These are phyloP conservation scores for Colletotrichum chlorophyti DNA, from an alignment of 2,329 filamentous ascomycete genomes.

Conservation along the genomic window DNA sequence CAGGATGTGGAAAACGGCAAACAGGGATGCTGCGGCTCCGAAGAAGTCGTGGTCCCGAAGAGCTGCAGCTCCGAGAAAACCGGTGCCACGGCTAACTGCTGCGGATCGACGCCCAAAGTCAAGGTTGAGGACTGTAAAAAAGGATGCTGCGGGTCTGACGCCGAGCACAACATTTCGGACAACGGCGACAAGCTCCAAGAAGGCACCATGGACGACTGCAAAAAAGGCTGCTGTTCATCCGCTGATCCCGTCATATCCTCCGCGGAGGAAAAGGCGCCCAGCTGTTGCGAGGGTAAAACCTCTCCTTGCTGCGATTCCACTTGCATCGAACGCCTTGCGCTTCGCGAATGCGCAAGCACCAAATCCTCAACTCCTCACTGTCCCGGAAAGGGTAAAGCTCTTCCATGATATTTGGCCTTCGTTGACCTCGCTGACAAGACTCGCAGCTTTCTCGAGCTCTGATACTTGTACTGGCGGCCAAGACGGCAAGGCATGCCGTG, in stretches of 20 bases:
- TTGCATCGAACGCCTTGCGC: conserved; percentile 51
- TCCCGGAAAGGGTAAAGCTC: neutral
- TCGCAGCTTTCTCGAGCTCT: neutral
- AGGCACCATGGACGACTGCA: neutral
- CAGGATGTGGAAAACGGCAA: neutral
- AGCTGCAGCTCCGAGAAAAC: neutral
- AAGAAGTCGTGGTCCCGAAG: neutral
- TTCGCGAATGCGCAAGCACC: conserved; percentile 45
- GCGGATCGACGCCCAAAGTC: neutral
- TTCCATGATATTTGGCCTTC: neutral
- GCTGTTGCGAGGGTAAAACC: conserved; percentile 50
- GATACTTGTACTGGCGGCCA: conserved; percentile 11
- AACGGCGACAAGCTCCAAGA: neutral
- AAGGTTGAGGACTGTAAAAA: neutral
- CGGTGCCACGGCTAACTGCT: neutral
- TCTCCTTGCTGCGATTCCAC: conserved; percentile 49
- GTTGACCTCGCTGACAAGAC: neutral
- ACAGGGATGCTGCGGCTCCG: neutral
- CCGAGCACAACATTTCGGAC: neutral
- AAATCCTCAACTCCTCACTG: conserved; percentile 14
- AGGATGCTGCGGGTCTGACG: neutral
- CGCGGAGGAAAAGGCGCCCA: conserved; percentile 19
- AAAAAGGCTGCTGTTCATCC: conserved; percentile 12
- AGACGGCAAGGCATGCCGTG: conserved; percentile 42
- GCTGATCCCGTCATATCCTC: neutral